Percentiles rank a stretch among this genome's conserved stretches.
phyloP scores from a whole-genome alignment of 805 yeast genomes.

The Brettanomyces naardenensis region DNA sequence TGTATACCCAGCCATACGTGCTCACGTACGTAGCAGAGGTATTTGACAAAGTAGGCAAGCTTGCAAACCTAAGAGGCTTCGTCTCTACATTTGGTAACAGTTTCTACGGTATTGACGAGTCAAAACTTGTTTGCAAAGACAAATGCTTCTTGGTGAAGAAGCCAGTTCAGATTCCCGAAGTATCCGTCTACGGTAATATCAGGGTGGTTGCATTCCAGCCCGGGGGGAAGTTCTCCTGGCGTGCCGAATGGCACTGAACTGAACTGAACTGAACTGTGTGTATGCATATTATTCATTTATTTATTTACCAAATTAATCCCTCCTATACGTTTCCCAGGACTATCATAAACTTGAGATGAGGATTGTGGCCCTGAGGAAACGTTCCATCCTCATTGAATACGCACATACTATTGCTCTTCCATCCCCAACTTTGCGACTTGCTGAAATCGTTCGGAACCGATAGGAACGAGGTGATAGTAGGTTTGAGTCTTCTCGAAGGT shows the following conservation, averaged over 20 bases:
- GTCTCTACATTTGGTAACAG: constrained; percentile 65
- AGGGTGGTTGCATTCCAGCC: constrained; percentile 81
- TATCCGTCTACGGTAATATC: constrained; percentile 32
- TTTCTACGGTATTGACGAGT: constrained; percentile 56
- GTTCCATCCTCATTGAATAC: constrained; percentile 42
- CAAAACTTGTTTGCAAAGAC: constrained; percentile 36
- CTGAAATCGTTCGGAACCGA: constrained; percentile 48
- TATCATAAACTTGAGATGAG: constrained; percentile 40
- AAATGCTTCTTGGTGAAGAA: constrained; percentile 49
- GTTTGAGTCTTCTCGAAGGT: constrained; percentile 38
- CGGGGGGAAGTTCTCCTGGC: constrained; percentile 67
- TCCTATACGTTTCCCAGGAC: constrained; percentile 36
- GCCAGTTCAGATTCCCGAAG: constrained; percentile 50
- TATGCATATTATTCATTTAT: not conserved
- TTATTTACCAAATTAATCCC: not conserved
- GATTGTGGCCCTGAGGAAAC: constrained; percentile 35
- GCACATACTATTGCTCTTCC: constrained; percentile 51
- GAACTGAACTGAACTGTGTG: not conserved
- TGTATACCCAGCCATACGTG: constrained; percentile 81
- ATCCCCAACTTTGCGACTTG: constrained; percentile 53
- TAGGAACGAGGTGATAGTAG: constrained; percentile 43
- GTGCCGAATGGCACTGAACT: constrained; percentile 55
- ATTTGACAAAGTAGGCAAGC: constrained; percentile 57
- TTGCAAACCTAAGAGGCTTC: constrained; percentile 64
- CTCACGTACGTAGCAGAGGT: constrained; percentile 80